Base-by-base conservation (phyloP, 2,329 filamentous ascomycete species). In the Westerdykella ornata region DNA sequence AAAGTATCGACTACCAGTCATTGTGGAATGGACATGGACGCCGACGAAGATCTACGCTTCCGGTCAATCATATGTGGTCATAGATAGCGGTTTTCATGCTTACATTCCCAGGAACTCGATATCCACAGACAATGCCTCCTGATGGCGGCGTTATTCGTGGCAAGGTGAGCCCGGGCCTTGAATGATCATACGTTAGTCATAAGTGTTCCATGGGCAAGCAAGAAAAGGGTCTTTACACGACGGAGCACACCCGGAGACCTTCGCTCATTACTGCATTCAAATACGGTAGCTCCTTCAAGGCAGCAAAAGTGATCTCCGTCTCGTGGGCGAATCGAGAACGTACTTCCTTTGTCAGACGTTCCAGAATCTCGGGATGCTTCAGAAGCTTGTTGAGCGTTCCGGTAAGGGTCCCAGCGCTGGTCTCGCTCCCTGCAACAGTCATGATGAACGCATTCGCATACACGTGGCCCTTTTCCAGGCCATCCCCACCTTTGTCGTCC, bases 401-500 rank as follows among this genome's bases (percentile, higher is more conserved):
- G 8, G 47, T 52, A 2, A 70, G 52, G 7, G 58, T 37, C 2
- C 54, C 63, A 0, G 65, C 63, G 0, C 59, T 59, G 1, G 68
- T 69, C 35, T 71, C 67, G 38, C 54, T 63, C 1, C 66, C 68
- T 4, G 65, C 68, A 6, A 65, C 30, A 19, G 65, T 62, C 5
- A 68, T 43, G 2, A 62, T n/a, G 9, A 45, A 43, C 0, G 54
- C 49, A 40, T 61, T 66, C 2, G 52, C 43, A 13, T 65, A 50
- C 35, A 69, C 57, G 35, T 70, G 62, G 2, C 38, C 38, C 19
- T 34, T 26, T 5, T 31, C 5, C 28, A 53, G 26, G 0, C 39
- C 41, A 12, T 53, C 47, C n/a, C 11, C 17, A 4, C 36, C 30
- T 30, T 43, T 43, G 5, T 29, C 39, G 14, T 43, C 30, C 30